Evolutionary conservation across 192 early-diverging fungal genomes (phyloP), one percentile per base, ranked within the genome.

Genomic region (Podila horticola): DNA sequence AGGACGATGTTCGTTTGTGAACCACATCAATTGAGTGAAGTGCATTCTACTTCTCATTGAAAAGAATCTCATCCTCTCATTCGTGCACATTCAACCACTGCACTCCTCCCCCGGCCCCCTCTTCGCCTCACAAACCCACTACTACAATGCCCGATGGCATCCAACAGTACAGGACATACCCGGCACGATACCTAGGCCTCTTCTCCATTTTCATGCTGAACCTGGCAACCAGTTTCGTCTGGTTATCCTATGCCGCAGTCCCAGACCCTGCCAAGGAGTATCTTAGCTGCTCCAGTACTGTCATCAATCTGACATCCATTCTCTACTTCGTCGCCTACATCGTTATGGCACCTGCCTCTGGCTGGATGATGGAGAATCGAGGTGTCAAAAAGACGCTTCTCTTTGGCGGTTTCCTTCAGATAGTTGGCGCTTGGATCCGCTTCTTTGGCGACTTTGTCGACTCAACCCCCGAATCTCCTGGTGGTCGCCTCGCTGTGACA

Each of bases 211-310:
- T 74, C 29, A 52, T 89, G 31, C 77, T 85, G 55, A 87, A 89
- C 34, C 83, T 89, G 50, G 74, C 70, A 17, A 84, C 84, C 0
- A 74, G 82, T 0, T 62, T 86, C 24, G 84, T 86, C 41, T 89
- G 87, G 87, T 65, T 87, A 29, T 83, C 74, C 19, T 87, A 83
- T 24, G 79, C 86, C n/a, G 77, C 87, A 0, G 86, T 84, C n/a
- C 66, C 84, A 26, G 74, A 81, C 19, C 64, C 72, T 2, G 82
- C 87, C 2, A 63, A 64, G n/a, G 74, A 51, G 24, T 88, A 82
- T 34, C 82, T 84, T 45, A 70, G 66, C 55, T 74, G 70, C 31
- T 22, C 59, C 29, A 60, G 71, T n/a, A 74, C 79, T 10, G 55
- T 66, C 11, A 71, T 88, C 41, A 88, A 86, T 60, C 59, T 76